Conservation (phyloP, 2,329 filamentous ascomycete species). For the Chaetomium strumarium region DNA sequence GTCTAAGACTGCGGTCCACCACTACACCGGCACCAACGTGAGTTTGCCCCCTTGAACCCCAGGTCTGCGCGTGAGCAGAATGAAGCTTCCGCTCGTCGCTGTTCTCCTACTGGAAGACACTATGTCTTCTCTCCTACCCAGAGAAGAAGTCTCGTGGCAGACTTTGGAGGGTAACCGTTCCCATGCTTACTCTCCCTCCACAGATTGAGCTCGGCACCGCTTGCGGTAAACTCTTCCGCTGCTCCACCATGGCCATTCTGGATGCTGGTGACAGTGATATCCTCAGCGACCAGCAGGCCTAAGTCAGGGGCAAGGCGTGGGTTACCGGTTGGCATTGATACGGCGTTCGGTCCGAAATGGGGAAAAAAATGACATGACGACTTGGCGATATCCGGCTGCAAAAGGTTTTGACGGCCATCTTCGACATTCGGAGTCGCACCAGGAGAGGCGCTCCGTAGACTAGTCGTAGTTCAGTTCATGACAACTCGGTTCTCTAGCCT, state of each 20-base stretch:
- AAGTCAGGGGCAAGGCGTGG: slow-evolving; percentile 40
- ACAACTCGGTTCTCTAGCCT: slow-evolving; percentile 15
- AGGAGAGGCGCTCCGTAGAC: slow-evolving; percentile 16
- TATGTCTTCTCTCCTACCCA: slow-evolving; percentile 54
- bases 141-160: slow-evolving; percentile 76
- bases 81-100: slow-evolving; percentile 19
- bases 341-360: slow-evolving; percentile 38
- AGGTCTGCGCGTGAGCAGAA: slow-evolving; percentile 5
- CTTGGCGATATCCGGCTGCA: slow-evolving; percentile 22
- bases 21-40: slow-evolving; percentile 99
- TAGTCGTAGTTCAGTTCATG: slow-evolving; percentile 23
- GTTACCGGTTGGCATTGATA: slow-evolving; percentile 25
- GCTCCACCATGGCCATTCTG: slow-evolving; percentile 90
- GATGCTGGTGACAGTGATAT: slow-evolving; percentile 99
- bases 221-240: slow-evolving; percentile 90
- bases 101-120: slow-evolving; percentile 20
- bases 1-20: slow-evolving; percentile 91
- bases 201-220: slow-evolving; percentile 98
- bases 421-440: slow-evolving; percentile 16
- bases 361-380: slow-evolving; percentile 22
- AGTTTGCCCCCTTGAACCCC: slow-evolving; percentile 41
- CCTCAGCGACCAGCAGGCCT: slow-evolving; percentile 68
- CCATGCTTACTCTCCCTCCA: slow-evolving; percentile 43
- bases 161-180: slow-evolving; percentile 78
- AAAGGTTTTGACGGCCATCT: slow-evolving; percentile 16